Conservation (phyloP, 2,329 filamentous ascomycete species). For the Aspergillus viridinutans region DNA sequence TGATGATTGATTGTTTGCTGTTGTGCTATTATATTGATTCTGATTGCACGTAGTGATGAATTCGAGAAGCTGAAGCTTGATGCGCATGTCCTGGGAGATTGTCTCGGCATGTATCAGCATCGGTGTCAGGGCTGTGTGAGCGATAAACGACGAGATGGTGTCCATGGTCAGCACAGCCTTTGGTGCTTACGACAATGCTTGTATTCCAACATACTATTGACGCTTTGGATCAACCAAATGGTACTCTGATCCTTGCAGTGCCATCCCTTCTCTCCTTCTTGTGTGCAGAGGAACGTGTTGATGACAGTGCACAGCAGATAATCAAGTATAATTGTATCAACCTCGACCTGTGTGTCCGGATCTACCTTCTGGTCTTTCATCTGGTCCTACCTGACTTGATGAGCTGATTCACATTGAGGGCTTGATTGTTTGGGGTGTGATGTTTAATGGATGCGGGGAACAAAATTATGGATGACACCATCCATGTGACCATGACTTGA, state of each 20-base stretch:
- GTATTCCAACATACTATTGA: slow-evolving; percentile 24
- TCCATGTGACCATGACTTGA: neutral
- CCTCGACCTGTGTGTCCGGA: slow-evolving; percentile 39
- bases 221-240: slow-evolving; percentile 19
- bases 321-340: slow-evolving; percentile 55
- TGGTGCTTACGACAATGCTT: neutral
- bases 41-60: slow-evolving; percentile 45
- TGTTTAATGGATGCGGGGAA: neutral
- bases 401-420: neutral
- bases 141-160: neutral
- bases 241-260: slow-evolving; percentile 12
- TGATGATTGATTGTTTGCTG: too few relatives aligned
- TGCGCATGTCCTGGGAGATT: slow-evolving; percentile 38
- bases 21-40: slow-evolving; percentile 23
- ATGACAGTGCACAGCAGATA: slow-evolving; percentile 50
- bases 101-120: slow-evolving; percentile 40
- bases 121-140: slow-evolving; percentile 37
- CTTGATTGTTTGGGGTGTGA: neutral
- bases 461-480: neutral
- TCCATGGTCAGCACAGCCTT: neutral
- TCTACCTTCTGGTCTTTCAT: slow-evolving; percentile 24
- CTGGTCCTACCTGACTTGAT: neutral
- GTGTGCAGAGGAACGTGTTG: slow-evolving; percentile 38
- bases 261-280: slow-evolving; percentile 1
- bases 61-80: slow-evolving; percentile 48